Base-by-base conservation (phyloP, 371 early-diverging fungal species). In the Mucor saturninus region DNA sequence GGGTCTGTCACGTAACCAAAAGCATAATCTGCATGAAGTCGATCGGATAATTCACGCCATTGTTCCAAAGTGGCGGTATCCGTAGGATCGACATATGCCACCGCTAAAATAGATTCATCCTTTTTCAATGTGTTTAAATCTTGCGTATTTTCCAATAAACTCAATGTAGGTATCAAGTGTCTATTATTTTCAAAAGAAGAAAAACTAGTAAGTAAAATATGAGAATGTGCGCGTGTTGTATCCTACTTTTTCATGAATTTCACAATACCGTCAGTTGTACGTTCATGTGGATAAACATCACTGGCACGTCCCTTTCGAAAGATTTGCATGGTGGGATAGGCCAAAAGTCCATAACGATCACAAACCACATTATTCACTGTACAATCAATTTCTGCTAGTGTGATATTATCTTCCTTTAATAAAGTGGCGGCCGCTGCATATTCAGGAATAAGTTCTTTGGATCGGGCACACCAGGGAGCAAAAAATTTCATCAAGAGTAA, bases 301-400 rank as follows among this genome's bases (percentile, higher is more conserved):
- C 55, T 60, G 10, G 64, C 50, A 14, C 35, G 54, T 8, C 68
- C 68, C 13, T 64, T 59, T 55, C 64, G 55, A 53, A 68, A 68
- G 0, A 68, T 30, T 46, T 68, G 59, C 8, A 88, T 80, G 15
- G 79, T 53, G 29, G 84, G 64, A 21, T 89, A 98, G 15, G 95
- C 97, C 56, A 82, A 74, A 42, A 98, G 81, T 10, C 83, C 87
- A 53, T 89, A 83, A 52, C 87, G 86, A 30, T 82, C 77, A 81
- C 97, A 97, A 28, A 95, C 68, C 4, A 83, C 86, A 29, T 82
- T 74, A 69, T 96, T 91, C 21, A 75, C 86, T 1, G 93, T 92
- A 83, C 98, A 98, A 79, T 98, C 96, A 32, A 98, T 94, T 84
- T 97, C 92, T 72, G 94, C 96, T 40, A 97, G 59, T 56, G 83